Percentiles rank a stretch among this genome's conserved stretches.
These are phyloP conservation scores for Fusarium tricinctum DNA, from an alignment of 2,329 filamentous ascomycete genomes.

Conservation along the genomic window DNA sequence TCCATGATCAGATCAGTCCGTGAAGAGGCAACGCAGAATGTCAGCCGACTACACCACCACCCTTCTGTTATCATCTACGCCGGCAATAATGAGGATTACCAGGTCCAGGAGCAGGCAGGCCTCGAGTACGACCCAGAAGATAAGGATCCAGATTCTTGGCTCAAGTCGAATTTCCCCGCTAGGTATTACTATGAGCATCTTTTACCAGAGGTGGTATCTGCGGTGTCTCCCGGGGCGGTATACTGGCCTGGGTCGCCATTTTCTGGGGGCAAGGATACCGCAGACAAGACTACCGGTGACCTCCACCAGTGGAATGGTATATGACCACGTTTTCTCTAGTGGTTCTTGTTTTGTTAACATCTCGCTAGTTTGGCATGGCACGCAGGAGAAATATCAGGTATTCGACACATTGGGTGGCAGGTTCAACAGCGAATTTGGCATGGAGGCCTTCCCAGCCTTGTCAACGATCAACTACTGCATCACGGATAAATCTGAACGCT, in stretches of 20 bases:
- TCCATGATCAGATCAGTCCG: neutral
- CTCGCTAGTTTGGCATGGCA: slow-evolving; percentile 5
- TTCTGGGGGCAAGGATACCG: neutral
- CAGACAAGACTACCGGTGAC: slow-evolving; percentile 8
- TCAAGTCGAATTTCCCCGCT: slow-evolving; percentile 9
- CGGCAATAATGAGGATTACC: slow-evolving; percentile 14
- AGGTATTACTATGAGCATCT: slow-evolving; percentile 9
- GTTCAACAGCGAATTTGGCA: slow-evolving; percentile 14
- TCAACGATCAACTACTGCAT: slow-evolving; percentile 7
- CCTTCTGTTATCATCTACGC: slow-evolving; percentile 7
- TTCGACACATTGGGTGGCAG: slow-evolving; percentile 13
- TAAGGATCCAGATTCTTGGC: slow-evolving; percentile 6
- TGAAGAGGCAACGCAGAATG: slow-evolving; percentile 5
- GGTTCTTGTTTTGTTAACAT: neutral
- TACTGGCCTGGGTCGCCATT: slow-evolving; percentile 11
- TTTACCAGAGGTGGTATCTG: neutral
- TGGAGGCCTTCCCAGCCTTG: slow-evolving; percentile 12
- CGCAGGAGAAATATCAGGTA: slow-evolving; percentile 15
- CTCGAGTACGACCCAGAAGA: slow-evolving; percentile 1
- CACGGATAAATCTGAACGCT: neutral
- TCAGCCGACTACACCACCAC: neutral
- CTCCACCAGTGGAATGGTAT: slow-evolving; percentile 7
- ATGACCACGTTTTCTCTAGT: fast-evolving
- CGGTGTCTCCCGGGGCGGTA: neutral
- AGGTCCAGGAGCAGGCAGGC: slow-evolving; percentile 3